These are phyloP conservation scores for Dactylellina drechsleri DNA, from an alignment of 2,329 filamentous ascomycete genomes.

Conservation along the genomic window DNA sequence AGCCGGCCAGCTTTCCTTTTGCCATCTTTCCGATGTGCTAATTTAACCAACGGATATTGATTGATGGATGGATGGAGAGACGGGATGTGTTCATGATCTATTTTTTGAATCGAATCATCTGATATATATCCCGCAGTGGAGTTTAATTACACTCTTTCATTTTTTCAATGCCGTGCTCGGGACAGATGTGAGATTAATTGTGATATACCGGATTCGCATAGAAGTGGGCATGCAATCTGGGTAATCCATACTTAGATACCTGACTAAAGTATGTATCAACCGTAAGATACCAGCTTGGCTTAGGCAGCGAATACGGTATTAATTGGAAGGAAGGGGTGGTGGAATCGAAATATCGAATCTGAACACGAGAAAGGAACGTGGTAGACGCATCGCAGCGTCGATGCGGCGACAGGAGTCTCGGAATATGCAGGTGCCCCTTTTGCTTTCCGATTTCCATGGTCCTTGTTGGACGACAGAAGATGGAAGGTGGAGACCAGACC, in stretches of 20 bases:
- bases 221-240: too few relatives aligned
- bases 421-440: constrained; percentile 45
- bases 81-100: constrained; percentile 6
- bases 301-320: constrained; percentile 23
- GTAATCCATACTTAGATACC: too few relatives aligned
- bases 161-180: constrained; percentile 4
- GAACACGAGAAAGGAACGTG: constrained; percentile 9
- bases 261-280: too few relatives aligned
- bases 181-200: neutral
- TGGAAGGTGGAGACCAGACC: constrained; percentile 8
- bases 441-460: neutral
- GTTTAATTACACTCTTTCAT: too few relatives aligned
- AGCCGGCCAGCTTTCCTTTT: constrained; percentile 20
- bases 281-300: neutral
- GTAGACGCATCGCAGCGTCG: constrained; percentile 24
- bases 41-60: constrained; percentile 28
- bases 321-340: too few relatives aligned
- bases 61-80: neutral
- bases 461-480: neutral
- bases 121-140: constrained; percentile 9
- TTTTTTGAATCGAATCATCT: constrained; percentile 1
- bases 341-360: neutral
- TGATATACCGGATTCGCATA: too few relatives aligned
- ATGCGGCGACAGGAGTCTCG: constrained; percentile 36
- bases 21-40: constrained; percentile 16